Evolutionary conservation across 176 grass and related monocot genomes (phyloP), one percentile per base, ranked within the genome.

Genomic region (Eleusine indica): DNA sequence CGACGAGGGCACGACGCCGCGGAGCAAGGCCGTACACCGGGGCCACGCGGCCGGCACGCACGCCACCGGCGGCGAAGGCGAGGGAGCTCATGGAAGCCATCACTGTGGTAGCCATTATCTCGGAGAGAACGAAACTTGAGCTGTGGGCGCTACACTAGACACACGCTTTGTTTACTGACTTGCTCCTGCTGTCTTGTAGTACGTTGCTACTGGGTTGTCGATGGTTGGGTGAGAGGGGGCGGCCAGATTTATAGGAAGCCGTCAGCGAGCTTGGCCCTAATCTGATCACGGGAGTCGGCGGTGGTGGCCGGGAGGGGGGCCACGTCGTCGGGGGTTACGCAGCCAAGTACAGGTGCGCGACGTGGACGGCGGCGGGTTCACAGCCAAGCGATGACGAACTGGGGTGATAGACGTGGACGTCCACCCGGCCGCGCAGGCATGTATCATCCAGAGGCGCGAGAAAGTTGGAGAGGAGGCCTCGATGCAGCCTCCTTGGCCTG

Each of bases 51-150:
- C 39, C 39, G 39, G 57, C 21, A 6, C 40, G 60, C 7, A 16
- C 28, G 44, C 10, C 29, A 7, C 10, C 63, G 21, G 48, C 0
- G 78, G 78, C 47, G 47, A 69, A 68, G 64, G 76, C 16, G 16
- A 66, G 42, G 25, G 76, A 47, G 41, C 58, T 18, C 75, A 32
- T 47, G 71, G 71, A 79, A 25, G 76, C 42, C 76, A 79, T 79
- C 43, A 79, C 61, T 2, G 61, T 65, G 11, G 58, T 4, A 5
- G 76, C 76, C 76, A 65, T 78, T 9, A 7, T 6, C 6, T 6
- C 53, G 46, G 56, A 28, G 12, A 46, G 3, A 66, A 48, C 25
- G 0, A 15, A 29, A 16, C 11, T 18, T 4, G 47, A 12, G 22
- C 28, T 40, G 18, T 21, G 0, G n/a, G n/a, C 53, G 17, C 53